These are phyloP conservation scores for Corylus avellana DNA, from an alignment of 306 rosid genomes.

Conservation along the genomic window DNA sequence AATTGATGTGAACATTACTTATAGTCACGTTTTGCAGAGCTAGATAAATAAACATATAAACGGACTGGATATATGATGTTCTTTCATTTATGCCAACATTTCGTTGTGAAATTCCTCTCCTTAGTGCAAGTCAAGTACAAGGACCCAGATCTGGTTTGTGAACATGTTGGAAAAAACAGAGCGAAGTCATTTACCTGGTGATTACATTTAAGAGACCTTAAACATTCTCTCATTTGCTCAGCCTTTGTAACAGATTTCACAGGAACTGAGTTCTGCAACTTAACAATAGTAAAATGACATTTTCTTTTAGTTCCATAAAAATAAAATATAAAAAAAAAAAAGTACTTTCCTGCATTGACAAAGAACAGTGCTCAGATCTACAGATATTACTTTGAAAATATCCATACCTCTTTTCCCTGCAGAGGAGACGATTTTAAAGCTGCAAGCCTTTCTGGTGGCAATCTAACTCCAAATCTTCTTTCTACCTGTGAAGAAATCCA, in stretches of 20 bases:
- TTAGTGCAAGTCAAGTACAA: not conserved
- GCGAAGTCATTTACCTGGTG: constrained; percentile 44
- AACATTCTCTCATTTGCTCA: constrained; percentile 56
- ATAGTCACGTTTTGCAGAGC: not conserved
- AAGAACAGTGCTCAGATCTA: not conserved
- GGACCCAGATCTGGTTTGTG: not conserved
- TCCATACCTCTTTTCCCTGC: constrained; percentile 40
- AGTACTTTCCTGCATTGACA: not conserved
- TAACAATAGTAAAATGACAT: constrained; percentile 14
- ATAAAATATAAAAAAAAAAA: constrained; percentile 1
- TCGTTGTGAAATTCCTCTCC: not conserved
- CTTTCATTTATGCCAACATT: not conserved
- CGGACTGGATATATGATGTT: not conserved
- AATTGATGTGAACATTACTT: not conserved
- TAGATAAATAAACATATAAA: not conserved
- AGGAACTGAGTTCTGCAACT: constrained; percentile 42
- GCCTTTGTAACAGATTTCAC: constrained; percentile 34
- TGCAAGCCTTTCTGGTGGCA: constrained; percentile 38
- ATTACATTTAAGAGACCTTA: constrained; percentile 60
- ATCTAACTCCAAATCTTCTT: constrained; percentile 49
- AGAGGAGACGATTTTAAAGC: constrained; percentile 23
- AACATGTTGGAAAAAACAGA: not conserved
- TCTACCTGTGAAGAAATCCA: constrained; percentile 47
- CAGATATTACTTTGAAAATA: constrained; percentile 4
- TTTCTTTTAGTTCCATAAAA: not conserved